Percentiles rank a stretch among this genome's conserved stretches.
Conservation (phyloP, 192 early-diverging fungal genomes). For the Diversispora epigaea region DNA sequence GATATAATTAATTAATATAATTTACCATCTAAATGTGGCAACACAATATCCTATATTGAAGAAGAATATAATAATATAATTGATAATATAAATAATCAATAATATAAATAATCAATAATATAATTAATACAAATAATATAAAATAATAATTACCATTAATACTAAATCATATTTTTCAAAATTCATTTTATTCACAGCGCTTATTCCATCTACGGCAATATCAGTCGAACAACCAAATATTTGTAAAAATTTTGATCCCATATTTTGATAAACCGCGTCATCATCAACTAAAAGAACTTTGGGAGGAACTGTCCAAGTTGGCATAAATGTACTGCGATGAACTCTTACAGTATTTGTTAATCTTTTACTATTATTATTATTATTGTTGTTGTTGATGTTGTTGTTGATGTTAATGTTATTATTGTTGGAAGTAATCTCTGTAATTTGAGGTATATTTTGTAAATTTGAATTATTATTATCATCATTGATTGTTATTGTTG, state of each 20-base stretch:
- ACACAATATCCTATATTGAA: constrained; percentile 23
- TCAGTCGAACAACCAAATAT: constrained; percentile 70
- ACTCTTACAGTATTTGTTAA: constrained; percentile 34
- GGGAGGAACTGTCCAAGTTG: constrained; percentile 54
- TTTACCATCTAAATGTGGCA: constrained; percentile 32
- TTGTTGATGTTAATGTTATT: too few species aligned
- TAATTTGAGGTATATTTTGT: not conserved
- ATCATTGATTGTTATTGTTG: constrained; percentile 27
- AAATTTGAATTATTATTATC: constrained; percentile 15
- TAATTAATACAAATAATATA: not conserved
- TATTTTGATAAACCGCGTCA: constrained; percentile 57
- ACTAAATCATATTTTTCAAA: constrained; percentile 73
- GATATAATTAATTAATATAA: not conserved
- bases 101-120: not conserved
- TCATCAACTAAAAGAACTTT: constrained; percentile 71
- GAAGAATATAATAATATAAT: constrained; percentile 23
- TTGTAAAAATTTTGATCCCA: constrained; percentile 57
- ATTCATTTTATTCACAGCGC: constrained; percentile 59
- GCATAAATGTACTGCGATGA: constrained; percentile 35
- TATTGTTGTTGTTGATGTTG: too few species aligned
- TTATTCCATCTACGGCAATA: constrained; percentile 66
- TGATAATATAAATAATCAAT: not conserved
- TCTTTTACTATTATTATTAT: not conserved
- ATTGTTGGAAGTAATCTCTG: too few species aligned
- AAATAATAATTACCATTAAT: constrained; percentile 53